Conservation (phyloP, 495 filamentous ascomycete genomes). For the Hypoxylon cercidicola region DNA sequence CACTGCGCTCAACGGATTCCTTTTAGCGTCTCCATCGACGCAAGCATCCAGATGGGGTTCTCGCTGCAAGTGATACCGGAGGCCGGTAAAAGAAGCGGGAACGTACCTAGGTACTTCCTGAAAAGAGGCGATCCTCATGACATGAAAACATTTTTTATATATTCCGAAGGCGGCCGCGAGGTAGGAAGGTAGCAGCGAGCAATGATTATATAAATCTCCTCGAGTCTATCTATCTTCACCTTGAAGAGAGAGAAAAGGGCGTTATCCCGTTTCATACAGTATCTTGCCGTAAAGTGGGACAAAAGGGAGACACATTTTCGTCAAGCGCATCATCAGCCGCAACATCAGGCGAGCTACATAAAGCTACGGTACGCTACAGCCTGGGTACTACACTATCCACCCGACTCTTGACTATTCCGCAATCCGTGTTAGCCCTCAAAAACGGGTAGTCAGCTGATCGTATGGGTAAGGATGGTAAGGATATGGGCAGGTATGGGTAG, state of each 20-base stretch:
- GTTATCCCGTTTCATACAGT: slow-evolving; percentile 2
- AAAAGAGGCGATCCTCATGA: too few species aligned
- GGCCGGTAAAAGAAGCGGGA: slow-evolving; percentile 19
- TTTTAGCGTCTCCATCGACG: slow-evolving; percentile 30
- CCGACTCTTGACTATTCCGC: slow-evolving; percentile 1
- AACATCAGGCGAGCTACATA: slow-evolving; percentile 8
- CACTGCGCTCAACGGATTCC: slow-evolving; percentile 21
- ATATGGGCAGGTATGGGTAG: too few species aligned
- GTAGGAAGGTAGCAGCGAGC: too few species aligned
- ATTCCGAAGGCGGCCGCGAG: too few species aligned
- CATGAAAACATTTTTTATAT: too few species aligned
- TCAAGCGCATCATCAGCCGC: slow-evolving; percentile 32
- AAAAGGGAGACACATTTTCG: not conserved
- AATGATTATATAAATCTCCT: too few species aligned
- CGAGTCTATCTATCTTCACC: too few species aligned
- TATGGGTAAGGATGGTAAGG: not conserved
- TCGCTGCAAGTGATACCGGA: slow-evolving; percentile 35
- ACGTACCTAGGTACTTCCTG: slow-evolving; percentile 5
- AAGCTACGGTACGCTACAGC: too few species aligned
- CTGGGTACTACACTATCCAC: slow-evolving; percentile 20
- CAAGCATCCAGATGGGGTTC: slow-evolving; percentile 24
- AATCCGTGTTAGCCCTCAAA: slow-evolving; percentile 19
- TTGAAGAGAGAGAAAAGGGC: too few species aligned
- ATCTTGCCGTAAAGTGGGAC: slow-evolving; percentile 1
- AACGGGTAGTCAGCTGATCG: slow-evolving; percentile 26